These are phyloP conservation scores for Cryptosporidium viatorum DNA, from an alignment of 169 alveolate species.

Conservation along the genomic window DNA sequence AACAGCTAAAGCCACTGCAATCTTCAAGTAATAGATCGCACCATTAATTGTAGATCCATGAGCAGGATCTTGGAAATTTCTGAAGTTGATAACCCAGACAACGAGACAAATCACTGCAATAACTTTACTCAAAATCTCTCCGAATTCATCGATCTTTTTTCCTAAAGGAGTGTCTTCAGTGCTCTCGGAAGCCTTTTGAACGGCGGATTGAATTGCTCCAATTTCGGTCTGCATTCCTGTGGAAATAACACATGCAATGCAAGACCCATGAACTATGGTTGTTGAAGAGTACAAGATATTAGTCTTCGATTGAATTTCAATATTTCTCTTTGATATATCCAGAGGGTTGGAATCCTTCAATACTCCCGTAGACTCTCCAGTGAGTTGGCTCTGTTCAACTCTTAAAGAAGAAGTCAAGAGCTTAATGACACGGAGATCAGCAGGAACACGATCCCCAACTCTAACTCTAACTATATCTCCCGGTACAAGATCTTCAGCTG, in stretches of 20 bases:
- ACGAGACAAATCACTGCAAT: slow-evolving; percentile 91
- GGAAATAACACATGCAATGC: slow-evolving; percentile 93
- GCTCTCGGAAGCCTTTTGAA: slow-evolving; percentile 92
- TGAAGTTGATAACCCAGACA: slow-evolving; percentile 96
- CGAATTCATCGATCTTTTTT: slow-evolving; percentile 95
- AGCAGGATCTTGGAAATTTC: slow-evolving; percentile 95
- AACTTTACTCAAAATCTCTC: slow-evolving; percentile 91
- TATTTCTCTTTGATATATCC: slow-evolving; percentile 80
- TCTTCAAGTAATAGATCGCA: slow-evolving; percentile 95
- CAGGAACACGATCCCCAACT: slow-evolving; percentile 98
- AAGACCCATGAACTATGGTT: slow-evolving; percentile 92
- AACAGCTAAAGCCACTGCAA: slow-evolving; percentile 98
- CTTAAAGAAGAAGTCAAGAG: slow-evolving; percentile 92
- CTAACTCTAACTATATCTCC: slow-evolving; percentile 97
- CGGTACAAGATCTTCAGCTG: slow-evolving; percentile 93
- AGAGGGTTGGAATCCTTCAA: slow-evolving; percentile 84
- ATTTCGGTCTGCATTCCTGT: slow-evolving; percentile 99
- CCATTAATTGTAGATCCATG: slow-evolving; percentile 95
- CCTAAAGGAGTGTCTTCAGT: slow-evolving; percentile 97
- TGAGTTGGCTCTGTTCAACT: slow-evolving; percentile 94
- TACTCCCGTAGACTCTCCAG: slow-evolving; percentile 96
- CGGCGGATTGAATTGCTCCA: slow-evolving; percentile 96
- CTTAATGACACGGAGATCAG: slow-evolving; percentile 95
- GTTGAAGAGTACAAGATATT: slow-evolving; percentile 95
- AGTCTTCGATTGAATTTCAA: slow-evolving; percentile 83